These are phyloP conservation scores for Rubus idaeus DNA, from an alignment of 306 rosid species.

Conservation along the genomic window DNA sequence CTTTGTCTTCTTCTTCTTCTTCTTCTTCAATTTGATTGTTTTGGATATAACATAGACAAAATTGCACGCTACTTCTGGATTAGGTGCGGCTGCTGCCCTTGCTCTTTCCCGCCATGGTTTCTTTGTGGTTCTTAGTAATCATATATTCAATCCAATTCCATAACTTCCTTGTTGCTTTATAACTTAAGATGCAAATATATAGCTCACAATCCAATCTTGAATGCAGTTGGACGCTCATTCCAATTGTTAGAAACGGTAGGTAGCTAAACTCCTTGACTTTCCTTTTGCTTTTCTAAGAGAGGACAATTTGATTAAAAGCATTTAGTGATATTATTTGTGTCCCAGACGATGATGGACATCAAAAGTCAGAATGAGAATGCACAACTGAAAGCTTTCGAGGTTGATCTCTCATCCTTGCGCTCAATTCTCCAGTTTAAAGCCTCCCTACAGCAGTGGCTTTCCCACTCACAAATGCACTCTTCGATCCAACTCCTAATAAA, in stretches of 20 bases:
- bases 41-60: too few species aligned
- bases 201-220: constrained; percentile 22
- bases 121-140: constrained; percentile 61
- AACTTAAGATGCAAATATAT: background rate
- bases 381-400: constrained; percentile 63
- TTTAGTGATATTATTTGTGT: constrained; percentile 32
- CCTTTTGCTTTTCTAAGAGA: too few species aligned
- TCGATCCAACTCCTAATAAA: constrained; percentile 77
- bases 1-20: background rate
- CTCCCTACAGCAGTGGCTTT: constrained; percentile 48
- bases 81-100: constrained; percentile 75
- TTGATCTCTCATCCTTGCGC: constrained; percentile 59
- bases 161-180: background rate
- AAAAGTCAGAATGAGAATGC: constrained; percentile 55
- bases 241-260: background rate
- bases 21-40: too few species aligned
- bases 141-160: background rate
- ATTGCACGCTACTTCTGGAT: constrained; percentile 82
- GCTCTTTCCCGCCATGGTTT: constrained; percentile 72
- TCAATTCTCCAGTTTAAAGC: constrained; percentile 52
- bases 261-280: too few species aligned
- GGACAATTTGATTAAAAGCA: too few species aligned
- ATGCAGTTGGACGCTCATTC: constrained; percentile 81
- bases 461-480: too few species aligned
- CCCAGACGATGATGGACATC: constrained; percentile 63